A percentile compares a stretch with the other conserved stretches of the same genome.
These are phyloP conservation scores for Dictyostelium firmibasis DNA, from an alignment of 78 protist species.

Conservation along the genomic window DNA sequence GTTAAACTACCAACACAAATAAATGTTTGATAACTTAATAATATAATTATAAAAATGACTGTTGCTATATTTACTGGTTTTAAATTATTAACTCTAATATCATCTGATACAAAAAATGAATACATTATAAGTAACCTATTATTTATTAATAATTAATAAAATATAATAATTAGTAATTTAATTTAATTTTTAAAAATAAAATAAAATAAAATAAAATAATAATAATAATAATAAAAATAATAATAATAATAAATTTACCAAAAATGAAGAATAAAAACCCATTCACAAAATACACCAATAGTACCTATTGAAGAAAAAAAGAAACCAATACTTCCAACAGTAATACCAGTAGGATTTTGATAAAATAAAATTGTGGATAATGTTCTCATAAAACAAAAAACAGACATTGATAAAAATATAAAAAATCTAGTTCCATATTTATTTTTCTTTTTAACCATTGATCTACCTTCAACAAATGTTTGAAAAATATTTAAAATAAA, in stretches of 20 bases:
- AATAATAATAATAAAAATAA: too few species aligned
- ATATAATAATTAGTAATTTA: too few species aligned
- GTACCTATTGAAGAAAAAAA: not conserved
- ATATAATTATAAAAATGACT: not conserved
- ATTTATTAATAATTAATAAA: too few species aligned
- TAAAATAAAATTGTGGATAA: not conserved
- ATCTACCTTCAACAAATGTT: not conserved
- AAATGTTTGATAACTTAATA: not conserved
- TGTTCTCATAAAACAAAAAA: not conserved
- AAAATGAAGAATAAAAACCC: not conserved
- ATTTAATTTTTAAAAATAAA: too few species aligned
- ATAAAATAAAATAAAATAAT: not conserved
- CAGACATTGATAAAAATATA: not conserved
- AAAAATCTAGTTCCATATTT: not conserved
- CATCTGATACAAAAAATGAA: slow-evolving; percentile 32
- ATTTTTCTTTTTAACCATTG: not conserved
- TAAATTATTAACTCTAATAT: not conserved
- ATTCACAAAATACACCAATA: not conserved
- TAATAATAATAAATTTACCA: not conserved
- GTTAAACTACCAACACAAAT: not conserved
- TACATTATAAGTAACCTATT: slow-evolving; percentile 15
- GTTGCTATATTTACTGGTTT: not conserved
- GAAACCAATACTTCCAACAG: not conserved
- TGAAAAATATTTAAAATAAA: not conserved
- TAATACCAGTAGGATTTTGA: not conserved